Conservation (phyloP, 345 rosid species). For the Microcos paniculata region DNA sequence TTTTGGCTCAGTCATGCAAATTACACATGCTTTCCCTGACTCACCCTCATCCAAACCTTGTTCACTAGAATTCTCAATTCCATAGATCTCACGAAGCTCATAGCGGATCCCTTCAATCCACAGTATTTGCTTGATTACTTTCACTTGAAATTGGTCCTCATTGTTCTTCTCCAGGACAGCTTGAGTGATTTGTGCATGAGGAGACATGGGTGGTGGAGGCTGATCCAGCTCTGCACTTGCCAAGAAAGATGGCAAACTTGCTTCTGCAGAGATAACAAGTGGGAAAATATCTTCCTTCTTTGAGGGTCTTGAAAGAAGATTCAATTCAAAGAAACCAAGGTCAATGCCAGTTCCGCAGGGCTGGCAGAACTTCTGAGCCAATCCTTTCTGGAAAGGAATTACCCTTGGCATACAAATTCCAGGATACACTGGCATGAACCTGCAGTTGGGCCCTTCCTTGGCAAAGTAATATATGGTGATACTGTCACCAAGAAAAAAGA, state of each 20-base stretch:
- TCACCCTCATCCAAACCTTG: conserved; percentile 30
- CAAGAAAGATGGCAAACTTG: conserved; percentile 18
- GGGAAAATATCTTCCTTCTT: conserved; percentile 31
- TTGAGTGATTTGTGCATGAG: conserved; percentile 43
- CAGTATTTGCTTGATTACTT: conserved; percentile 40
- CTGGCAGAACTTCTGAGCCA: conserved; percentile 42
- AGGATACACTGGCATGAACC: conserved; percentile 31
- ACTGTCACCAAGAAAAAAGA: conserved; percentile 22
- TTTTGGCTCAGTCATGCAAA: conserved; percentile 50
- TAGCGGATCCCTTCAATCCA: conserved; percentile 38
- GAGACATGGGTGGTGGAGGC: conserved; percentile 13
- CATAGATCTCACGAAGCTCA: conserved; percentile 47
- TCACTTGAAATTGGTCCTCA: conserved; percentile 36
- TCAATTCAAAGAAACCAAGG: conserved; percentile 39
- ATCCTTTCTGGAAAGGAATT: conserved; percentile 42
- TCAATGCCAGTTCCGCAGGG: conserved; percentile 45
- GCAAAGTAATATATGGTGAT: conserved; percentile 43
- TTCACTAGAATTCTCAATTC: conserved; percentile 30
- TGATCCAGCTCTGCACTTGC: conserved; percentile 14
- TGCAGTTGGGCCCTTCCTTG: conserved; percentile 42
- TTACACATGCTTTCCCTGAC: conserved; percentile 43
- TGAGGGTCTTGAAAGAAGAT: conserved; percentile 32
- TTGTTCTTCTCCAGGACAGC: conserved; percentile 33
- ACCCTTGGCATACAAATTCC: conserved; percentile 27
- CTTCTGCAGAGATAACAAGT: conserved; percentile 42